Evolutionary conservation across 331 rosid genomes (phyloP).

Genomic region (Telfairia occidentalis): DNA sequence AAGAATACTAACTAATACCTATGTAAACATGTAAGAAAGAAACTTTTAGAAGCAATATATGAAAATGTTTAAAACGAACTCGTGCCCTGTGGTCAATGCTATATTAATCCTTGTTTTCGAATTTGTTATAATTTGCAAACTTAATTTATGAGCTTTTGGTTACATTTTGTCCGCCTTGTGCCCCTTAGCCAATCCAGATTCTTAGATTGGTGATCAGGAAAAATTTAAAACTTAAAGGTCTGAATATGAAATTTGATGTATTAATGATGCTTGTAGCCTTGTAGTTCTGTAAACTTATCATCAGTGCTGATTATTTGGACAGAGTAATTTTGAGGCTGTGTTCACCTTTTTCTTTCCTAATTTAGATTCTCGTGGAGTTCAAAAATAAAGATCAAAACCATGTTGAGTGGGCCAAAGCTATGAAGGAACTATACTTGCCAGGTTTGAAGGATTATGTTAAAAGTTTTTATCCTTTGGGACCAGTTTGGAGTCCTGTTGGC

Average conservation of each 20-base stretch:
- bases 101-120: background rate
- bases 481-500: conserved; percentile 73
- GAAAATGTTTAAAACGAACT: background rate
- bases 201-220: background rate
- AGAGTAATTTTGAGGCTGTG: background rate
- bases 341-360: conserved; percentile 10
- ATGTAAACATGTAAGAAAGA: background rate
- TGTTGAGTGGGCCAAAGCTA: conserved; percentile 88
- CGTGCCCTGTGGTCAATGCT: background rate
- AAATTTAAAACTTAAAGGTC: background rate
- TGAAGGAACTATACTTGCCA: conserved; percentile 78
- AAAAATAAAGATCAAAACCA: conserved; percentile 77
- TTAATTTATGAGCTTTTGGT: no score
- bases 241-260: background rate
- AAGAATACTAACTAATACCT: background rate
- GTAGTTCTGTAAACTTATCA: no score
- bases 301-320: background rate
- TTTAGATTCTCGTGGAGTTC: conserved; percentile 76
- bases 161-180: background rate
- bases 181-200: background rate
- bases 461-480: conserved; percentile 71
- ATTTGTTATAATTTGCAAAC: background rate
- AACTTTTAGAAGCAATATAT: background rate
- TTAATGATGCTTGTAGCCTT: background rate
- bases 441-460: conserved; percentile 88